Base-by-base conservation (phyloP, 106 monocot genomes). In the Dactylorhiza incarnata region DNA sequence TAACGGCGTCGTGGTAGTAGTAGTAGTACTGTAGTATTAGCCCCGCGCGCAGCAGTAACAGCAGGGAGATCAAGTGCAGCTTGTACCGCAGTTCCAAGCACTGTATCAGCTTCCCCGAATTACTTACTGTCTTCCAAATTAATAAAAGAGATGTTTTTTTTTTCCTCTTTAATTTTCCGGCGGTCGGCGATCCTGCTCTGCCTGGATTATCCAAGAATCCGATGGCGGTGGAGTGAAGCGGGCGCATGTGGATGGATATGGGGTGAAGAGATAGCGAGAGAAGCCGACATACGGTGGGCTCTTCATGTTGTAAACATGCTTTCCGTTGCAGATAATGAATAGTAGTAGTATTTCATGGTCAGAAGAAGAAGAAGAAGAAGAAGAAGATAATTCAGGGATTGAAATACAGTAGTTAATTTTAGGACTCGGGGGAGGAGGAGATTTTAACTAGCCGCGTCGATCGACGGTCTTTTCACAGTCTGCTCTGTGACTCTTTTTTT, bases 151-250 rank as follows among this genome's bases (percentile, higher is more conserved):
- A 25, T 46, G 46, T 45, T 16, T 45, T 44, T 7, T 7, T 16
- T 44, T 46, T 17, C 45, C 45, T 29, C 14, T 9, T 3, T 7
- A 65, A 25, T 24, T 61, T 7, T 6, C 59, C 8, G 71, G 19
- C 71, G n/a, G 45, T 5, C 49, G 72, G 48, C 48, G 48, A 69
- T 69, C 17, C 37, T 37, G n/a, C n/a, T 69, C 45, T 46, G 69
- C 69, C 69, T 43, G 69, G 17, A 69, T n/a, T n/a, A n/a, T 16
- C 17, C 17, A 69, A 49, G 72, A 72, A 72, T 72, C 72, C 72
- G 49, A 72, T 72, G 72, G 72, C 19, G 1, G n/a, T 19, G 9
- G 71, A 26, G 7, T 19, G 12, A 26, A 12, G 58, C 9, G 4
- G 5, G 17, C 29, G n/a, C 11, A 17, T 13, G 69, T 46, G 45